Evolutionary conservation across 2,329 filamentous ascomycete species (phyloP), one percentile per base, ranked within the genome.

Genomic region (Diaporthe sp.): DNA sequence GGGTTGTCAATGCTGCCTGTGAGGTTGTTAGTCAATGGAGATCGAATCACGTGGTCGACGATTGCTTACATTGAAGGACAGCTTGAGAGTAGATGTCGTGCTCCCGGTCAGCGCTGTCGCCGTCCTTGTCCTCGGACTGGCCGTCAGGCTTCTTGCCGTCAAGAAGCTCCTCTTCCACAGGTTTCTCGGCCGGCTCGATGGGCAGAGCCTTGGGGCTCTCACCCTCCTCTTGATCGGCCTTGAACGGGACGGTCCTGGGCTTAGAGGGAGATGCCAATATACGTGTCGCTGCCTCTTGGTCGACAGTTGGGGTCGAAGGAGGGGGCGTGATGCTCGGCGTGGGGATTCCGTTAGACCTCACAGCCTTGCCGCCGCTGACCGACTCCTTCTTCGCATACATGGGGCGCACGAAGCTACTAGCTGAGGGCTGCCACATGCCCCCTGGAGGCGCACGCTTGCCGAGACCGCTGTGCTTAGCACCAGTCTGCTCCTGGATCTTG

Each of bases 81-180:
- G 96, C 95, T 80, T 98, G 94, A 0, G 96, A 96, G 85, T 98
- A 99, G 80, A 99, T 99, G 83, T 99, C 96, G 70, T 91, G 92
- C 84, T 98, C 96, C 15, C 94, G 91, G 79, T 93, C 92, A 78
- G 93, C 91, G 81, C 90, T 95, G 78, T 93, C 91, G 34, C 91
- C 89, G 75, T 93, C 90, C 61, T 89, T 89, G 80, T 97, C 95
- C 82, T 98, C 95, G 3, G 91, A 90, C 84, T 96, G 93, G 28
- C 82, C 80, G 22, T 72, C 46, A 37, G 84, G 83, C 83, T 88
- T 90, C 84, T 88, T 88, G 74, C 82, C 86, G 70, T 87, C 90
- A 19, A 68, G 44, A 1, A 89, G 88, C 31, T 95, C 87, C 81
- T 94, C 90, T 80, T 95, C 94, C 6, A 89, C 88, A 80, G 91